phyloP scores from a whole-genome alignment of 164 flowering plant genomes.

The Akebia trifoliata region DNA sequence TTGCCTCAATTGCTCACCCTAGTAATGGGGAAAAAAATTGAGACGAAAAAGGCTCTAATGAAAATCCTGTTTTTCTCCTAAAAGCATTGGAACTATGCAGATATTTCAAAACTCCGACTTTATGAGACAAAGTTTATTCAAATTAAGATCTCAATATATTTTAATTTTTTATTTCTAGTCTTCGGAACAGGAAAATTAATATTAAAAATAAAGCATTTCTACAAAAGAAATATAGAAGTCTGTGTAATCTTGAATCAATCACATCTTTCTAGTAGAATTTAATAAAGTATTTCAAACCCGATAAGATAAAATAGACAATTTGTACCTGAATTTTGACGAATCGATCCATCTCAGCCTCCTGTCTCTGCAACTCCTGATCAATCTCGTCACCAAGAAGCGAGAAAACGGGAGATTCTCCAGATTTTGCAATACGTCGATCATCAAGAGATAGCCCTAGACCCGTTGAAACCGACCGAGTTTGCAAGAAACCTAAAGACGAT shows the following conservation, averaged over 20 bases:
- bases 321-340: conserved; percentile 69
- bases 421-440: conserved; percentile 49
- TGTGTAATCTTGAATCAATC: too few relatives aligned
- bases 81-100: too few relatives aligned
- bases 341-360: conserved; percentile 72
- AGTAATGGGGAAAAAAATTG: not conserved
- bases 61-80: not conserved
- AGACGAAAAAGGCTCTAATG: not conserved
- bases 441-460: conserved; percentile 84
- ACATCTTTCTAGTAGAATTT: too few relatives aligned
- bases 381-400: conserved; percentile 54
- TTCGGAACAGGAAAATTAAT: too few relatives aligned
- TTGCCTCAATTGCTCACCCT: conserved; percentile 73
- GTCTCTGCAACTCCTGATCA: conserved; percentile 58
- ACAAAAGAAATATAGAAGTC: too few relatives aligned
- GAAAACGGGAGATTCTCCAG: conserved; percentile 54
- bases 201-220: too few relatives aligned
- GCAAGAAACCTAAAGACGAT: conserved; percentile 66
- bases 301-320: too few relatives aligned
- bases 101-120: too few relatives aligned
- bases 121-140: too few relatives aligned
- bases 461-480: conserved; percentile 63
- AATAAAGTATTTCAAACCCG: too few relatives aligned
- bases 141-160: too few relatives aligned
- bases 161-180: too few relatives aligned